phyloP scores from a whole-genome alignment of 495 filamentous ascomycete genomes.

The Xylaria grammica region DNA sequence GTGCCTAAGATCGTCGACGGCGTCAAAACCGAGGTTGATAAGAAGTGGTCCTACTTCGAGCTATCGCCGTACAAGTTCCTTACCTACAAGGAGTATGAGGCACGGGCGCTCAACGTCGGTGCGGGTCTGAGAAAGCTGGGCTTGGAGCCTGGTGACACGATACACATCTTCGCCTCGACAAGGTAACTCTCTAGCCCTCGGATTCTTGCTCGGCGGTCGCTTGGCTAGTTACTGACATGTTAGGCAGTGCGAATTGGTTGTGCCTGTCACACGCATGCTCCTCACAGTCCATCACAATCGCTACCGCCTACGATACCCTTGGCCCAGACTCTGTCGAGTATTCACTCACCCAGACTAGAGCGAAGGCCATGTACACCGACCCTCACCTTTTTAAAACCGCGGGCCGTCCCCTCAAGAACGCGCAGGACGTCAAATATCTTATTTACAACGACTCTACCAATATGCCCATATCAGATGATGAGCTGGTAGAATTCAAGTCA shows the following conservation, averaged over 20 bases:
- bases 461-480: slow-evolving; percentile 42
- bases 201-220: not conserved
- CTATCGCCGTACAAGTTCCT: slow-evolving; percentile 63
- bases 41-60: slow-evolving; percentile 73
- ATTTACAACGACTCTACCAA: slow-evolving; percentile 52
- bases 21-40: slow-evolving; percentile 63
- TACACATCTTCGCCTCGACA: slow-evolving; percentile 68
- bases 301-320: slow-evolving; percentile 71
- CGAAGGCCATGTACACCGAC: slow-evolving; percentile 66
- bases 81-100: slow-evolving; percentile 67
- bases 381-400: slow-evolving; percentile 62
- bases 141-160: slow-evolving; percentile 49
- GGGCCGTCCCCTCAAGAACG: slow-evolving; percentile 45
- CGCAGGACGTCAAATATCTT: slow-evolving; percentile 46
- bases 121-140: slow-evolving; percentile 64
- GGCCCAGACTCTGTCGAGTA: slow-evolving; percentile 65
- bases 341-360: slow-evolving; percentile 63
- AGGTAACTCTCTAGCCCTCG: slow-evolving; percentile 38
- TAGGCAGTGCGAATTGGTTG: slow-evolving; percentile 53
- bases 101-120: slow-evolving; percentile 56
- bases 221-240: slow-evolving; percentile 20
- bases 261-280: slow-evolving; percentile 53
- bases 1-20: slow-evolving; percentile 71
- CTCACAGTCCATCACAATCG: slow-evolving; percentile 67
- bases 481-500: slow-evolving; percentile 51